phyloP scores from a whole-genome alignment of 257 asterid genomes.

The Nicotiana undulata region DNA sequence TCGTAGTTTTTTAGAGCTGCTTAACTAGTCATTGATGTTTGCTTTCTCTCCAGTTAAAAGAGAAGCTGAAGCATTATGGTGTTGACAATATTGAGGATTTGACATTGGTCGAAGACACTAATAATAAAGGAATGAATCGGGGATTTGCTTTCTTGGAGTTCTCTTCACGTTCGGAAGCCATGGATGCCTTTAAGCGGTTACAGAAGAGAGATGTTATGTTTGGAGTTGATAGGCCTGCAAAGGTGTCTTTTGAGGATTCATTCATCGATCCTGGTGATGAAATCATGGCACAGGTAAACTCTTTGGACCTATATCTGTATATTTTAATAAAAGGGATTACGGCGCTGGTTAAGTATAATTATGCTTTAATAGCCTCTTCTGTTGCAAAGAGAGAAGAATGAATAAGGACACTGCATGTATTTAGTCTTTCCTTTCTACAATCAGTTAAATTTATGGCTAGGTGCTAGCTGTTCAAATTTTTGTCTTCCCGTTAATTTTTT shows the following conservation, averaged over 20 bases:
- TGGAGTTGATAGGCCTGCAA: slow-evolving; percentile 94
- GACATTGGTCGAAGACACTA: slow-evolving; percentile 86
- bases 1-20: slow-evolving; percentile 14
- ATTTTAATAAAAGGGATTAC: background rate
- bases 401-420: background rate
- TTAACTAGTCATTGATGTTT: slow-evolving; percentile 32
- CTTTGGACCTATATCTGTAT: slow-evolving; percentile 14
- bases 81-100: slow-evolving; percentile 79
- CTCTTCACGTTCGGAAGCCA: slow-evolving; percentile 84
- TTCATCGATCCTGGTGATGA: slow-evolving; percentile 97
- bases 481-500: background rate
- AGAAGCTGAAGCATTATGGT: slow-evolving; percentile 68
- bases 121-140: slow-evolving; percentile 63
- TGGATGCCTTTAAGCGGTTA: slow-evolving; percentile 95
- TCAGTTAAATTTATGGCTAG: background rate
- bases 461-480: background rate
- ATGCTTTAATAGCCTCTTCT: background rate
- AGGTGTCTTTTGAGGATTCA: slow-evolving; percentile 97
- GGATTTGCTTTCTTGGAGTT: slow-evolving; percentile 96
- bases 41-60: slow-evolving; percentile 71
- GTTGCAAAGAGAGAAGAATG: background rate
- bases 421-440: background rate
- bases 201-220: slow-evolving; percentile 80
- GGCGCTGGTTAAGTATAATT: background rate
- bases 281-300: slow-evolving; percentile 94